Percentiles rank a stretch among this genome's conserved stretches.
phyloP scores from a whole-genome alignment of 2,329 filamentous ascomycete genomes.

The Rosellinia necatrix region DNA sequence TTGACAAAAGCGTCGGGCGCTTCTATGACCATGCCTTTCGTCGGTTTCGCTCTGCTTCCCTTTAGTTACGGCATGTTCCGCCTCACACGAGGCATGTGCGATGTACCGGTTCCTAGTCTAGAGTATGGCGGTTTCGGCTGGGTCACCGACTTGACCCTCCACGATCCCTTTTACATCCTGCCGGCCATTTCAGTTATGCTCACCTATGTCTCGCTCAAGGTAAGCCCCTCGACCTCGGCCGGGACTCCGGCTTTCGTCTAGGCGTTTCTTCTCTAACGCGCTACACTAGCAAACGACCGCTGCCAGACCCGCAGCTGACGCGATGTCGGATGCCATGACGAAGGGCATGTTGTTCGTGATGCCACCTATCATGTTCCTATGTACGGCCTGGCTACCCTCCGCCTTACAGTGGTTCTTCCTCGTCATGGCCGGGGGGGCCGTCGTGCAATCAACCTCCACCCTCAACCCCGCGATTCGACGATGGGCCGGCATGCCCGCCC shows the following conservation, averaged over 20 bases:
- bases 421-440: slow-evolving; percentile 41
- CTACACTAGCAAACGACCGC: slow-evolving; percentile 30
- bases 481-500: slow-evolving; percentile 45
- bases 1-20: slow-evolving; percentile 62
- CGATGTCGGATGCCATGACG: slow-evolving; percentile 43
- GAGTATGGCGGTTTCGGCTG: slow-evolving; percentile 73
- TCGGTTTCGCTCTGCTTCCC: slow-evolving; percentile 64
- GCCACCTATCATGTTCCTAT: slow-evolving; percentile 49
- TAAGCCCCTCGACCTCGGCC: slow-evolving; percentile 42
- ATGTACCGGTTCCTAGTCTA: slow-evolving; percentile 80
- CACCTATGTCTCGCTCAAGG: slow-evolving; percentile 63
- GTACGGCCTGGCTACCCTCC: slow-evolving; percentile 53
- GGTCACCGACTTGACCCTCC: slow-evolving; percentile 75
- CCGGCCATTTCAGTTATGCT: slow-evolving; percentile 64
- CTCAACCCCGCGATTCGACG: slow-evolving; percentile 49
- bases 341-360: slow-evolving; percentile 51
- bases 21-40: slow-evolving; percentile 52
- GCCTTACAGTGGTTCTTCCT: slow-evolving; percentile 57
- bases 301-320: slow-evolving; percentile 35
- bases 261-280: slow-evolving; percentile 8
- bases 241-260: background rate
- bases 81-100: slow-evolving; percentile 72
- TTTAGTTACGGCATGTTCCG: slow-evolving; percentile 83
- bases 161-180: slow-evolving; percentile 79
- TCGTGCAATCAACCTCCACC: slow-evolving; percentile 44